Evolutionary conservation across 441 rosid genomes (phyloP).

Genomic region (Hura crepitans): DNA sequence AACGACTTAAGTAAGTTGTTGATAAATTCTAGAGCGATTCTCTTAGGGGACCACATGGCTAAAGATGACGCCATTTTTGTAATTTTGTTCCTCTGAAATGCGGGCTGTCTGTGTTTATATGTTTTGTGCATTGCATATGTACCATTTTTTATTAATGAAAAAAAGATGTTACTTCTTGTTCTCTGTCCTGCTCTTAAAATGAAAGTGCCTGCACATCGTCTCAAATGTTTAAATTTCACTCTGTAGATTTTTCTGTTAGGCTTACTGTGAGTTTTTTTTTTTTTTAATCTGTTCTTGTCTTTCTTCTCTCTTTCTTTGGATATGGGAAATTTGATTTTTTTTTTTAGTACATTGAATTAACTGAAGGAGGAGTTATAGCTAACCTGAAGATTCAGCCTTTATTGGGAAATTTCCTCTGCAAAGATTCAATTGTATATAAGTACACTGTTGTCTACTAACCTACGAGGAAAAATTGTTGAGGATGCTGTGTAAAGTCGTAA

Average conservation of each 20-base stretch:
- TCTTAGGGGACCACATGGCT: not conserved
- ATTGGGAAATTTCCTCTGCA: not conserved
- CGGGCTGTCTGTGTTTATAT: not conserved
- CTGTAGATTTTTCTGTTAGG: not conserved
- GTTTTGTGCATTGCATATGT: not conserved
- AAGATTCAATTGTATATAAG: not conserved
- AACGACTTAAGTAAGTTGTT: not conserved
- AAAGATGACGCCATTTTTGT: not conserved
- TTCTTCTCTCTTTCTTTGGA: not conserved
- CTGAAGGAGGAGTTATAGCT: not conserved
- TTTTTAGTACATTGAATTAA: not conserved
- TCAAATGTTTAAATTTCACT: not conserved
- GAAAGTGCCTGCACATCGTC: not conserved
- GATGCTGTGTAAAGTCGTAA: not conserved
- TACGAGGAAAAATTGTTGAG: not conserved
- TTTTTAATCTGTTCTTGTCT: not conserved
- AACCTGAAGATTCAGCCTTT: not conserved
- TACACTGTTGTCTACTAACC: not conserved
- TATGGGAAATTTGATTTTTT: not conserved
- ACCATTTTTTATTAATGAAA: not conserved
- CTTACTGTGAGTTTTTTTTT: not conserved
- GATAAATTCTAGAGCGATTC: not conserved
- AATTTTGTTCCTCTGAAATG: not conserved
- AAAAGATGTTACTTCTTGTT: not conserved
- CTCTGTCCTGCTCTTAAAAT: not conserved